Conservation (phyloP, 768 basidiomycete species). For the Mycena venus region DNA sequence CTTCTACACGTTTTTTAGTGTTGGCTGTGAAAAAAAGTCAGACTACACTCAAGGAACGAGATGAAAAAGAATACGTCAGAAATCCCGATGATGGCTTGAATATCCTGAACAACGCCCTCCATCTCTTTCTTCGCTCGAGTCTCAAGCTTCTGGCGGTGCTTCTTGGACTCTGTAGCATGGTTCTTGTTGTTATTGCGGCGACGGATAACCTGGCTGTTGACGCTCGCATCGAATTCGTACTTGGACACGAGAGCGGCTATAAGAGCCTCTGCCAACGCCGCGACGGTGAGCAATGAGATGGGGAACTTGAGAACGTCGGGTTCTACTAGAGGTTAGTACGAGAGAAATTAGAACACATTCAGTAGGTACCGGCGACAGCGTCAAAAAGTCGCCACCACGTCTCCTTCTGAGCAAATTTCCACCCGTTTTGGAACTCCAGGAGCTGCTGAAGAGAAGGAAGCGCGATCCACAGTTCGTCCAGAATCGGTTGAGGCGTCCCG, state of each 20-base stretch:
- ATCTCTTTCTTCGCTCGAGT: conserved; percentile 46
- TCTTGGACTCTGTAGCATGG: background rate
- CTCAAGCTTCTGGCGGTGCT: conserved; percentile 26
- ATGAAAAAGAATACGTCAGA: conserved; percentile 48
- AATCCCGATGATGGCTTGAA: conserved; percentile 50
- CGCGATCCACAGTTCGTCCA: conserved; percentile 72
- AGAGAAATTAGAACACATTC: background rate
- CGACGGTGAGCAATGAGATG: conserved; percentile 65
- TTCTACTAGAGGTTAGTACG: conserved; percentile 49
- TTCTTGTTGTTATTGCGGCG: conserved; percentile 11
- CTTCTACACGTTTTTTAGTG: background rate
- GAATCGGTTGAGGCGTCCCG: conserved; percentile 64
- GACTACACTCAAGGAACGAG: background rate
- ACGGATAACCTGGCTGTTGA: background rate
- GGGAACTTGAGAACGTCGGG: conserved; percentile 67
- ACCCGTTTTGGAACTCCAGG: conserved; percentile 56
- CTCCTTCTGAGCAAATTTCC: conserved; percentile 59
- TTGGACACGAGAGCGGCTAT: conserved; percentile 51
- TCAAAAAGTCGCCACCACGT: conserved; percentile 66
- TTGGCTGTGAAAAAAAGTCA: conserved; percentile 9
- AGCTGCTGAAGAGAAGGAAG: conserved; percentile 64
- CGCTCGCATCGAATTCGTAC: conserved; percentile 46
- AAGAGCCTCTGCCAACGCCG: conserved; percentile 63
- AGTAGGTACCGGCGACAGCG: conserved; percentile 54
- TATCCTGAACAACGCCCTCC: conserved; percentile 53